These are phyloP conservation scores for Ilex paraguariensis DNA, from an alignment of 305 asterid genomes.

Conservation along the genomic window DNA sequence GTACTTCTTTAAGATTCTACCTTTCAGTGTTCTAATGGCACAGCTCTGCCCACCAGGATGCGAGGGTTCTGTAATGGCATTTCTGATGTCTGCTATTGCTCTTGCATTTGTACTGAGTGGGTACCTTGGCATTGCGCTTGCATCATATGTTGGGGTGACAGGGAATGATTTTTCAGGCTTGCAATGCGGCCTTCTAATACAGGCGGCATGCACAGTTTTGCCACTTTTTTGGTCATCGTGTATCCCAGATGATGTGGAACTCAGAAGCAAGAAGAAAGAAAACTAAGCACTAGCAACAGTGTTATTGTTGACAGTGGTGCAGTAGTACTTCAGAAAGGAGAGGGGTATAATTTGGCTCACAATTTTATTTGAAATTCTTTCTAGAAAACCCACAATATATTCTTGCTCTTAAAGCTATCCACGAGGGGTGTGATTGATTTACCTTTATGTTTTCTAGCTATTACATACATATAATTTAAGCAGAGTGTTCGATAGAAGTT, in stretches of 20 bases:
- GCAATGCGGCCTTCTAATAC: conserved; percentile 56
- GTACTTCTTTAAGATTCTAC: conserved; percentile 77
- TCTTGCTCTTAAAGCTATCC: too few relatives aligned
- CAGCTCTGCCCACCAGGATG: conserved; percentile 83
- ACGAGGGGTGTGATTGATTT: too few relatives aligned
- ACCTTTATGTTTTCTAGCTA: too few relatives aligned
- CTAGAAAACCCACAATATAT: too few relatives aligned
- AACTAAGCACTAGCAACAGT: conserved; percentile 12
- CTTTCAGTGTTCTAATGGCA: conserved; percentile 73
- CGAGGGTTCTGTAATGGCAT: conserved; percentile 96
- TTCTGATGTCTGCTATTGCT: conserved; percentile 79
- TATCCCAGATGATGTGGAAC: conserved; percentile 51
- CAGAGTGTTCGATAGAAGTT: too few relatives aligned
- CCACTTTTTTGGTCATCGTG: conserved; percentile 69
- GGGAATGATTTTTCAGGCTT: conserved; percentile 15
- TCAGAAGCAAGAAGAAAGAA: conserved; percentile 21
- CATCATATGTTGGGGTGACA: conserved; percentile 33
- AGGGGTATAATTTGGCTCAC: too few relatives aligned
- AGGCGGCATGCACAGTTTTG: conserved; percentile 65
- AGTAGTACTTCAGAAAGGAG: too few relatives aligned
- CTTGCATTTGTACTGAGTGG: conserved; percentile 75
- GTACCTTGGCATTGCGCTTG: conserved; percentile 75
- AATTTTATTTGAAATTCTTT: too few relatives aligned
- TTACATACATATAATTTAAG: too few relatives aligned
- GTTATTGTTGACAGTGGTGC: too few relatives aligned